These are phyloP conservation scores for Naganishia sp. DNA, from an alignment of 1,284 basidiomycete genomes.

Conservation along the genomic window DNA sequence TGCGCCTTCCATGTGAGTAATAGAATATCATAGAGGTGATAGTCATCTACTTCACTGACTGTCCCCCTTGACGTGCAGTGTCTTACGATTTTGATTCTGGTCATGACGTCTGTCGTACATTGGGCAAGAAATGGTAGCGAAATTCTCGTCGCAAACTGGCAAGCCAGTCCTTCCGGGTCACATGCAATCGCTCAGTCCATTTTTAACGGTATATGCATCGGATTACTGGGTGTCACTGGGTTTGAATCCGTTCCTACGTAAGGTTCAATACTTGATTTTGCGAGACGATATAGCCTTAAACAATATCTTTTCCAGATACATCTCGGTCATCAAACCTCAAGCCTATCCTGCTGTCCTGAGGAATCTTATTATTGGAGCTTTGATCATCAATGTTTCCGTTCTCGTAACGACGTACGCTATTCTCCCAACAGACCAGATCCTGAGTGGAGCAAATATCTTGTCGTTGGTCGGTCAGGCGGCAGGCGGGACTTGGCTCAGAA, in stretches of 20 bases:
- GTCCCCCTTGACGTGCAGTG: constrained; percentile 14
- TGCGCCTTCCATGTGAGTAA: constrained; percentile 36
- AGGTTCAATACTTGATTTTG: not conserved
- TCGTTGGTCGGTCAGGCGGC: constrained; percentile 32
- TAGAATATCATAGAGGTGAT: too few relatives aligned
- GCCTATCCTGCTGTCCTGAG: constrained; percentile 37
- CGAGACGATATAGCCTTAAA: not conserved
- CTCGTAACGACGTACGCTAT: constrained; percentile 38
- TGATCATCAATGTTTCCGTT: constrained; percentile 38
- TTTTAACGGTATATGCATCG: constrained; percentile 40
- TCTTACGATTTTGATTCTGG: constrained; percentile 33
- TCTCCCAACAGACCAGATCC: constrained; percentile 32
- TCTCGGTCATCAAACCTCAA: constrained; percentile 30
- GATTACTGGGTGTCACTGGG: constrained; percentile 41
- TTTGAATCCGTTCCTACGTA: constrained; percentile 36
- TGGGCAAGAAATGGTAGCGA: constrained; percentile 35
- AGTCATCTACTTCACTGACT: not conserved
- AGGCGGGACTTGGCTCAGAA: constrained; percentile 34
- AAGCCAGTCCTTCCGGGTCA: constrained; percentile 12
- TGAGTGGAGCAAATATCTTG: constrained; percentile 35
- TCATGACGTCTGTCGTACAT: constrained; percentile 33
- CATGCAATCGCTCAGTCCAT: constrained; percentile 30
- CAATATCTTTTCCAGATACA: constrained; percentile 25
- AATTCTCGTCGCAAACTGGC: constrained; percentile 35
- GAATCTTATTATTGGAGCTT: constrained; percentile 35